These are phyloP conservation scores for Trametes cubensis DNA, from an alignment of 768 basidiomycete genomes.

Conservation along the genomic window DNA sequence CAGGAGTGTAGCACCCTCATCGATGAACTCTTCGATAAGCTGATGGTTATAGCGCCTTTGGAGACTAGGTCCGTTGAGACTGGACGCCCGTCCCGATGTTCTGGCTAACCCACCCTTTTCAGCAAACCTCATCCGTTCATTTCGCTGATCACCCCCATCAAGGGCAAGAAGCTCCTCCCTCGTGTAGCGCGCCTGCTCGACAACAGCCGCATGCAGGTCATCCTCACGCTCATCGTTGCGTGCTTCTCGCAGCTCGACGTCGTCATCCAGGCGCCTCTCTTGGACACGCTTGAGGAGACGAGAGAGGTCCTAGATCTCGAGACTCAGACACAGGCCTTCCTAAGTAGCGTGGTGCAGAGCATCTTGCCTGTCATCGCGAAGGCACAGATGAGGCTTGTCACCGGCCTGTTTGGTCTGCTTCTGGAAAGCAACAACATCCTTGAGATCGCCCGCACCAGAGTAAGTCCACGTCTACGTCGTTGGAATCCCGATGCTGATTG, in stretches of 20 bases:
- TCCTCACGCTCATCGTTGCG: slow-evolving; percentile 89
- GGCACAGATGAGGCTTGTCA: slow-evolving; percentile 79
- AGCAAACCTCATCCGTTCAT: slow-evolving; percentile 97
- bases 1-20: slow-evolving; percentile 57
- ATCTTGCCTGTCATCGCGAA: slow-evolving; percentile 81
- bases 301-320: slow-evolving; percentile 71
- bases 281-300: slow-evolving; percentile 68
- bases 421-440: slow-evolving; percentile 78
- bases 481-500: slow-evolving; percentile 5
- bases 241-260: slow-evolving; percentile 96
- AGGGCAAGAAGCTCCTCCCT: slow-evolving; percentile 92
- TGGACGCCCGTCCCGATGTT: not conserved
- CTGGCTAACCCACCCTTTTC: slow-evolving; percentile 3
- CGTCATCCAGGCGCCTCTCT: slow-evolving; percentile 71
- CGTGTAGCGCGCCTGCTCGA: slow-evolving; percentile 85
- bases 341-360: slow-evolving; percentile 83
- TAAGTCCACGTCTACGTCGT: slow-evolving; percentile 39
- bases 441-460: slow-evolving; percentile 76
- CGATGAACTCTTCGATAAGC: slow-evolving; percentile 75
- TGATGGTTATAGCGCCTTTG: slow-evolving; percentile 88
- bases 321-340: slow-evolving; percentile 87
- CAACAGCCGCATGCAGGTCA: slow-evolving; percentile 76
- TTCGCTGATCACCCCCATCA: slow-evolving; percentile 81
- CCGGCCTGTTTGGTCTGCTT: slow-evolving; percentile 82
- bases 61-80: slow-evolving; percentile 76